Evolutionary conservation across 805 yeast species (phyloP), one percentile per base, ranked within the genome.

Genomic region (Myxozyma kluyveri): DNA sequence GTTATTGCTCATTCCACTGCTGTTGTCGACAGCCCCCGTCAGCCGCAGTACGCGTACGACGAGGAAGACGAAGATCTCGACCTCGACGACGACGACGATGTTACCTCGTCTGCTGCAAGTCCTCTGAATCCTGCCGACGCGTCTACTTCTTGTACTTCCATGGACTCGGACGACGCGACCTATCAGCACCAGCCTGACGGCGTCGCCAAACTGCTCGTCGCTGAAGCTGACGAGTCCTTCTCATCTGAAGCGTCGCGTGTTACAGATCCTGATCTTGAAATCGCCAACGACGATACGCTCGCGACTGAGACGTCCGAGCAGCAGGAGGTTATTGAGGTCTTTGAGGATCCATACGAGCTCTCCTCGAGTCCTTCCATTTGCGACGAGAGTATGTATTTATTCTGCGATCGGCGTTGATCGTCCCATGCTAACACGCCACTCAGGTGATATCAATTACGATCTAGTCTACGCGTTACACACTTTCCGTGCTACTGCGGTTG

Each of bases 401-500:
- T 17, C 35, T 29, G n/a, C 22, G 18, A 3, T 31, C 4, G 12
- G 22, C 27, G 10, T n/a, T 35, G 21, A 41, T 32, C 9, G 7
- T 36, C 32, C 2, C 27, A 21, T 17, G 32, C n/a, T 21, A 32
- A 36, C 32, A 27, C 27, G 35, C 12, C 19, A 1, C 21, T 14
- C 39, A 46, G 76, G 78, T 52, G 95, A 87, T 60, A 69, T 90
- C 49, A 89, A 87, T 65, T 95, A 95, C 4, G 84, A 78, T 45
- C 83, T 84, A 63, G 73, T 90, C 26, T 90, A 90, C 67, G 96
- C 96, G 0, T 71, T 90, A 29, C 88, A 85, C 62, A 89, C 89
- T 45, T 91, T 93, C 63, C 77, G 76, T 46, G 98, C 97, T 1
- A 95, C 96, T 3, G 96, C 89, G 65, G 89, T 91, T 3, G 88